Evolutionary conservation across 2,329 filamentous ascomycete species (phyloP).

Genomic region (Aspergillus arachidicola): DNA sequence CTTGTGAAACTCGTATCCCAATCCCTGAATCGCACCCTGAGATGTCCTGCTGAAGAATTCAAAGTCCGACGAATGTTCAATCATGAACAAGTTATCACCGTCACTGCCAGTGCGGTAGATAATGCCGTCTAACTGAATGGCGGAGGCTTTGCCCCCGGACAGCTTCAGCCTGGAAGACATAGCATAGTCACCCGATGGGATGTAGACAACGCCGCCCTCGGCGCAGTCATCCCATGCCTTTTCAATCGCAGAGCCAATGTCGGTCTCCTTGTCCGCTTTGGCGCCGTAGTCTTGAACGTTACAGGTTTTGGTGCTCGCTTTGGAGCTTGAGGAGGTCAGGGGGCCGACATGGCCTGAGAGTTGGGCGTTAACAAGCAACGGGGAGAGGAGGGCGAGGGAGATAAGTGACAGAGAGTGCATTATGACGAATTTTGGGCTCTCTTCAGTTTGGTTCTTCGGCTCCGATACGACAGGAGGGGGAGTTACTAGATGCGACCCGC

Average conservation of each 20-base stretch:
- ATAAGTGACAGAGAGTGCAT: slow-evolving; percentile 10
- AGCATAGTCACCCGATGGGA: slow-evolving; percentile 54
- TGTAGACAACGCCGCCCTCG: slow-evolving; percentile 53
- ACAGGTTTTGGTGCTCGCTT: slow-evolving; percentile 53
- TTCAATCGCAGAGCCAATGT: slow-evolving; percentile 52
- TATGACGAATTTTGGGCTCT: not conserved
- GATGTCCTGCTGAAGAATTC: slow-evolving; percentile 58
- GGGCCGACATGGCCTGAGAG: slow-evolving; percentile 50
- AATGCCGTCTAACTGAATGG: slow-evolving; percentile 56
- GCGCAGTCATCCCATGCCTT: slow-evolving; percentile 57
- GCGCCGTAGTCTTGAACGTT: slow-evolving; percentile 57
- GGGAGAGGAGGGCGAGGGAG: slow-evolving; percentile 24
- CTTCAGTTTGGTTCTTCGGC: not conserved
- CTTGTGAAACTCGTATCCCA: slow-evolving; percentile 53
- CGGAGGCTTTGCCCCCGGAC: slow-evolving; percentile 51
- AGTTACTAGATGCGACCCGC: not conserved
- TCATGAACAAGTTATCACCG: slow-evolving; percentile 57
- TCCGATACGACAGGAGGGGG: not conserved
- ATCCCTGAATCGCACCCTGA: slow-evolving; percentile 56
- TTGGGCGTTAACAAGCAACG: slow-evolving; percentile 31
- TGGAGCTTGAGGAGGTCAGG: slow-evolving; percentile 44
- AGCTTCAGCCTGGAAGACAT: slow-evolving; percentile 55
- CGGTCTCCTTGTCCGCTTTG: slow-evolving; percentile 53
- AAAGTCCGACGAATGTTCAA: slow-evolving; percentile 54
- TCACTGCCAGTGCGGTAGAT: slow-evolving; percentile 55